Evolutionary conservation across 1,284 basidiomycete genomes (phyloP).

Genomic region (Leccinum insolens): DNA sequence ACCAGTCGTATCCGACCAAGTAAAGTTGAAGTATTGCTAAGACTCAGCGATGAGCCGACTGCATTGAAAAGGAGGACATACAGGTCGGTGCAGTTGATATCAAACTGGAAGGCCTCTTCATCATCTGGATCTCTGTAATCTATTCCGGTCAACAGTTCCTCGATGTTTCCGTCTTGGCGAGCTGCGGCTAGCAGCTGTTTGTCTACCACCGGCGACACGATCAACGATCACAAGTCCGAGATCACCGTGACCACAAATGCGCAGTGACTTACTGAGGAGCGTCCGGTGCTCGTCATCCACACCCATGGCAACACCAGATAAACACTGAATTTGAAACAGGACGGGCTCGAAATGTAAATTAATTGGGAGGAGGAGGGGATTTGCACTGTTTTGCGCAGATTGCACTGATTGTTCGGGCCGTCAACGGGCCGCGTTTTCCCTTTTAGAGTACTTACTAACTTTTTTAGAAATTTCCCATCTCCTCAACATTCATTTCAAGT

Average conservation of each 20-base stretch:
- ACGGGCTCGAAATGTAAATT: background rate
- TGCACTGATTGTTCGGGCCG: too few species aligned
- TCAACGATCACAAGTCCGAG: background rate
- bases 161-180: slow-evolving; percentile 29
- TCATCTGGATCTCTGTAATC: slow-evolving; percentile 27
- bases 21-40: slow-evolving; percentile 2
- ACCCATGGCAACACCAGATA: slow-evolving; percentile 18
- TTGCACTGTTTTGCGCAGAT: background rate
- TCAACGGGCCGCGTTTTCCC: too few species aligned
- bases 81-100: slow-evolving; percentile 35
- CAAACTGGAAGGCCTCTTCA: slow-evolving; percentile 27
- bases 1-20: background rate
- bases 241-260: background rate
- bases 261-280: slow-evolving; percentile 24
- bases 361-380: background rate
- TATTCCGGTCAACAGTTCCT: slow-evolving; percentile 24
- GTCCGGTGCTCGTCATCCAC: slow-evolving; percentile 13
- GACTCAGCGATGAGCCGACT: background rate
- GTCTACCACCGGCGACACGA: slow-evolving; percentile 21
- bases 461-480: too few species aligned
- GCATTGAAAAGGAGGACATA: slow-evolving; percentile 16
- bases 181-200: slow-evolving; percentile 31
- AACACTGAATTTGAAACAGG: background rate
- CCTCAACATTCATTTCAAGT: too few species aligned
- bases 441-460: too few species aligned